These are phyloP conservation scores for Diospyros lotus DNA, from an alignment of 148 eudicot genomes.

Conservation along the genomic window DNA sequence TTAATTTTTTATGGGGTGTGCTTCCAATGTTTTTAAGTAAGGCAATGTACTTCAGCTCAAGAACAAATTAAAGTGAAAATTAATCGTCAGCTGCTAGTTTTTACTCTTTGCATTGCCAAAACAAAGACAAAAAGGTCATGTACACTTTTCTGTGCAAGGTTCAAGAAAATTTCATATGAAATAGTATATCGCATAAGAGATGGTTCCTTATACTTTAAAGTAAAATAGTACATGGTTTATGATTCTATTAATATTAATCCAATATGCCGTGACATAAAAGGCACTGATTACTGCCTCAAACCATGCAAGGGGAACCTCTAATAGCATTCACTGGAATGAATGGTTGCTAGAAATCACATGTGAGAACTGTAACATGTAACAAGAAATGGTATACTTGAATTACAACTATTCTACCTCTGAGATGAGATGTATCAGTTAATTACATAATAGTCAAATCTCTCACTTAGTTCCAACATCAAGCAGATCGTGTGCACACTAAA, in stretches of 20 bases:
- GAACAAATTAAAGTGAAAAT: too few species aligned
- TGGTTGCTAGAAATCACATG: neutral
- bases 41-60: too few species aligned
- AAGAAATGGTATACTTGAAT: neutral
- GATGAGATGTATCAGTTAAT: neutral
- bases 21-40: too few species aligned
- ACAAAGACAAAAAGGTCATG: too few species aligned
- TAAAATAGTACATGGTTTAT: too few species aligned
- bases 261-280: neutral
- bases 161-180: too few species aligned
- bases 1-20: too few species aligned
- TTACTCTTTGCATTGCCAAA: too few species aligned
- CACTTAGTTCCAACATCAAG: slow-evolving; percentile 18
- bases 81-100: too few species aligned
- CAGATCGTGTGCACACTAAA: slow-evolving; percentile 20
- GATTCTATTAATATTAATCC: too few species aligned
- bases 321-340: neutral
- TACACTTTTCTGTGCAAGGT: too few species aligned
- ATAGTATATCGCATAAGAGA: neutral
- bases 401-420: neutral
- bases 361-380: neutral
- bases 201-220: neutral
- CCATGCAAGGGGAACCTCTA: neutral
- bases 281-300: neutral
- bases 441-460: neutral